phyloP scores from a whole-genome alignment of 2,329 filamentous ascomycete genomes.

The Scedosporium boydii region DNA sequence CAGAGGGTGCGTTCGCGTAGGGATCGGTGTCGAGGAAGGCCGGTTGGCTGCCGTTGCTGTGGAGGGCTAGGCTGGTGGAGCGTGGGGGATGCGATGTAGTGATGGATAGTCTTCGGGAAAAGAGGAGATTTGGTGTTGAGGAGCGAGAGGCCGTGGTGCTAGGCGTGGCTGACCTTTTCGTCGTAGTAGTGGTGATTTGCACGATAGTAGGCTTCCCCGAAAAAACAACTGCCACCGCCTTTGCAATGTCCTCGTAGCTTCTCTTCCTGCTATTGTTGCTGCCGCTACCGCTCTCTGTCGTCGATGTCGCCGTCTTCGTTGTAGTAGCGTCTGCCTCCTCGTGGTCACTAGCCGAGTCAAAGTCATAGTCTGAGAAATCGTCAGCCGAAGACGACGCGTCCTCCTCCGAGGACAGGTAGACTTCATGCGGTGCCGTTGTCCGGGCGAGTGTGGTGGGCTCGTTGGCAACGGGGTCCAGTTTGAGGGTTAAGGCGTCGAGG shows the following conservation, averaged over 20 bases:
- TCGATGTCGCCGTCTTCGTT: neutral
- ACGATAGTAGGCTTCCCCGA: slow-evolving; percentile 50
- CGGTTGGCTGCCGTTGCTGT: slow-evolving; percentile 17
- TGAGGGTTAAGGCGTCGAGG: slow-evolving; percentile 25
- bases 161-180: slow-evolving; percentile 25
- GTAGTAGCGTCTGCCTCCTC: slow-evolving; percentile 11
- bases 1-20: slow-evolving; percentile 30
- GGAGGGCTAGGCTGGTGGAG: slow-evolving; percentile 34
- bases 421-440: slow-evolving; percentile 35
- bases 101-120: slow-evolving; percentile 22
- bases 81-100: slow-evolving; percentile 23
- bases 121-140: slow-evolving; percentile 14
- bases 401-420: slow-evolving; percentile 58
- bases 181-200: slow-evolving; percentile 26
- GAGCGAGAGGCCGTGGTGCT: slow-evolving; percentile 13
- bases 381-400: slow-evolving; percentile 54
- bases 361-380: slow-evolving; percentile 47
- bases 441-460: slow-evolving; percentile 17
- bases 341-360: slow-evolving; percentile 33
- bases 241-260: slow-evolving; percentile 46
- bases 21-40: slow-evolving; percentile 46
- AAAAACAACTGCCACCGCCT: slow-evolving; percentile 49
- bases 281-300: too few species aligned
- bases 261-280: slow-evolving; percentile 2
- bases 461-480: slow-evolving; percentile 19